A percentile compares a stretch with the other conserved stretches of the same genome.
phyloP scores from a whole-genome alignment of 108 stramenopile species.

The Skeletonema potamos region DNA sequence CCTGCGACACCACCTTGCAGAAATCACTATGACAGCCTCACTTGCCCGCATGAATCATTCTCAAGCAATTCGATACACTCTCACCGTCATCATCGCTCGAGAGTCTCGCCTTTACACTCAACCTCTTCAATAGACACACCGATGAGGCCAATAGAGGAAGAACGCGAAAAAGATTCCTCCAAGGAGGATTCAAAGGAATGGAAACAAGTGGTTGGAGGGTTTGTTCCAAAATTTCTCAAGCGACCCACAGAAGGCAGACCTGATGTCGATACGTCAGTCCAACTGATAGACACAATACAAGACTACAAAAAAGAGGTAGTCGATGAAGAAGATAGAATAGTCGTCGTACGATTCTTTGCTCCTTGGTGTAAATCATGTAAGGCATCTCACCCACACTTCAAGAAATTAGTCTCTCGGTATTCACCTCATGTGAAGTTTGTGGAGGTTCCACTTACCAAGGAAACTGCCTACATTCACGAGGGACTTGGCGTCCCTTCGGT shows the following conservation, averaged over 20 bases:
- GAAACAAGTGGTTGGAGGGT: conserved; percentile 45
- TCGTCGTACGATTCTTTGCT: conserved; percentile 67
- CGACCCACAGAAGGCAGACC: conserved; percentile 2
- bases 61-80: neutral
- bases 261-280: conserved; percentile 1
- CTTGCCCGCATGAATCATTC: neutral
- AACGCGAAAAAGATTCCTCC: conserved; percentile 30
- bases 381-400: conserved; percentile 54
- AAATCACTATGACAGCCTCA: neutral
- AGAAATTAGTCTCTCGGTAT: conserved; percentile 44
- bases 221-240: conserved; percentile 48
- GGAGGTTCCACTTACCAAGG: conserved; percentile 63
- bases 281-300: conserved; percentile 47
- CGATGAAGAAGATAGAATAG: conserved; percentile 43
- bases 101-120: neutral
- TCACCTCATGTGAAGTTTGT: conserved; percentile 70
- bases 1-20: neutral
- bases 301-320: conserved; percentile 65
- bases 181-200: conserved; percentile 30
- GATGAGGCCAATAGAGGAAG: conserved; percentile 42
- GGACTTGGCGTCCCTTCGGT: conserved; percentile 66
- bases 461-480: conserved; percentile 70
- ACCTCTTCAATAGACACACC: conserved; percentile 29
- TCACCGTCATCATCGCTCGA: neutral
- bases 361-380: conserved; percentile 75